Evolutionary conservation across 1,139 yeast genomes (phyloP).

Genomic region (Blastobotrys buckinghamii): DNA sequence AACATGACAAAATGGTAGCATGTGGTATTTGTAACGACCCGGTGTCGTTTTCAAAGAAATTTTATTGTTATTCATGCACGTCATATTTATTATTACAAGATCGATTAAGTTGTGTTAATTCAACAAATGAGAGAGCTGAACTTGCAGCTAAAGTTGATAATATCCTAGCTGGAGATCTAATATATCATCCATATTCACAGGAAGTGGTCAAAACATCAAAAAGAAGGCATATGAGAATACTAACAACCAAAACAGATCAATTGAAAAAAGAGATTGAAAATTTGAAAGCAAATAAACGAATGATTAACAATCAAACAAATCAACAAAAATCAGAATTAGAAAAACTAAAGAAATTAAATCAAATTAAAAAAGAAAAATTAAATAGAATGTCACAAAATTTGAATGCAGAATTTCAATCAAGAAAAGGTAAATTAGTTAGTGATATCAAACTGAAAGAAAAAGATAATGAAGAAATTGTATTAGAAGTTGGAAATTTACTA

Average conservation of each 20-base stretch:
- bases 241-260: constrained; percentile 11
- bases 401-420: not conserved
- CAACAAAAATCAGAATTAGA: constrained; percentile 5
- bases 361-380: not conserved
- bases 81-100: constrained; percentile 24
- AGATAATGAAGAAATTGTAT: not conserved
- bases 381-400: not conserved
- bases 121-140: constrained; percentile 23
- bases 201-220: constrained; percentile 8
- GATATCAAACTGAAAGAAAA: not conserved
- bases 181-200: constrained; percentile 4
- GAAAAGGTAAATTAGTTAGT: not conserved
- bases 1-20: not conserved
- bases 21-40: constrained; percentile 27
- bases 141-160: constrained; percentile 16
- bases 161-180: constrained; percentile 11
- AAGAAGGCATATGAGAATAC: constrained; percentile 11
- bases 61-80: constrained; percentile 29
- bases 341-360: constrained; percentile 4
- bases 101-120: constrained; percentile 28
- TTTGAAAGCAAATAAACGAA: constrained; percentile 6
- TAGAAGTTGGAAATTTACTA: not conserved
- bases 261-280: constrained; percentile 13
- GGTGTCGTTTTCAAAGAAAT: constrained; percentile 16
- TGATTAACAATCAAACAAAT: constrained; percentile 9